Percentiles rank a stretch among this genome's conserved stretches.
Evolutionary conservation across 1,139 yeast genomes (phyloP).

Genomic region (Yamadazyma mexicana): DNA sequence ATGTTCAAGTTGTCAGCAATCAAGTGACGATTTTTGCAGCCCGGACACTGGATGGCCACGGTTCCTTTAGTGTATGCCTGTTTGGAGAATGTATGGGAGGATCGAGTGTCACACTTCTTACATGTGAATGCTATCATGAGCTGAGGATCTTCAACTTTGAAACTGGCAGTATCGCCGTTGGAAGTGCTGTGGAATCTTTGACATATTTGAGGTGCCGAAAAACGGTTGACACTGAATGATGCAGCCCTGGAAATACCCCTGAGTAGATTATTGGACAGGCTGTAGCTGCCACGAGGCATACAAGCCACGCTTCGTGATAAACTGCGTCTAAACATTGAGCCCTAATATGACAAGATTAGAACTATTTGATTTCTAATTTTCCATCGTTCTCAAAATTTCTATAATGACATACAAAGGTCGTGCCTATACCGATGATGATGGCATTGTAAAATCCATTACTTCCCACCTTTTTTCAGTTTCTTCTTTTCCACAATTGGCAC

Average conservation of each 20-base stretch:
- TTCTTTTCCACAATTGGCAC: conserved; percentile 15
- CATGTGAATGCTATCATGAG: conserved; percentile 91
- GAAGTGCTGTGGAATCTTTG: conserved; percentile 5
- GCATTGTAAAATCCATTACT: background rate
- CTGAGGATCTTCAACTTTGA: conserved; percentile 65
- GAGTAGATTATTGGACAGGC: too few relatives aligned
- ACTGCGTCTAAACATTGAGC: background rate
- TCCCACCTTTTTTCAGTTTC: conserved; percentile 12
- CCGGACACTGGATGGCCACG: conserved; percentile 88
- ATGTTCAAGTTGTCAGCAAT: conserved; percentile 91
- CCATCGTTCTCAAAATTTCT: conserved; percentile 1
- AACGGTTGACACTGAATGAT: too few relatives aligned
- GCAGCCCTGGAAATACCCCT: too few relatives aligned
- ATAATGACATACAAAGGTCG: conserved; percentile 1
- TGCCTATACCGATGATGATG: background rate
- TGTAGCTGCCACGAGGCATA: background rate
- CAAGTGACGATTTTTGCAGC: conserved; percentile 82
- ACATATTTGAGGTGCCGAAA: too few relatives aligned
- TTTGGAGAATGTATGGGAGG: conserved; percentile 84
- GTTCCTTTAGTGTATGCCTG: conserved; percentile 90
- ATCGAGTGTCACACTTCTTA: conserved; percentile 79
- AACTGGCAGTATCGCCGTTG: conserved; percentile 14
- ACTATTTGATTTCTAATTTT: background rate
- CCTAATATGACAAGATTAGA: background rate
- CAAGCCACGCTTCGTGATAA: background rate